phyloP scores from a whole-genome alignment of 2,329 filamentous ascomycete species.

The Colletotrichum orchidophilum region DNA sequence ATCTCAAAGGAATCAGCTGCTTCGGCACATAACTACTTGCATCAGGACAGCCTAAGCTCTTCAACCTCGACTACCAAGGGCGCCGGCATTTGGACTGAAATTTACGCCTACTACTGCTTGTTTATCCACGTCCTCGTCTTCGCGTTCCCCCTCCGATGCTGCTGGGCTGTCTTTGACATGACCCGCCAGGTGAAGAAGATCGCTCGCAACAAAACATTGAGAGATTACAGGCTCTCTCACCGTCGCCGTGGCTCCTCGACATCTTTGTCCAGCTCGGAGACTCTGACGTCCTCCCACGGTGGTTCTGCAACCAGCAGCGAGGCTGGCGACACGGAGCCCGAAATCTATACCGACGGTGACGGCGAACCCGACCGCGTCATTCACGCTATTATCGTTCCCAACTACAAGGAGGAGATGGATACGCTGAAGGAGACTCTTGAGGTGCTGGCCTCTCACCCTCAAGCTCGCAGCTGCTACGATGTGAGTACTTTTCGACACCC shows the following conservation, averaged over 20 bases:
- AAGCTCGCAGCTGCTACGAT: slow-evolving; percentile 72
- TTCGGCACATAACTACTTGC: slow-evolving; percentile 53
- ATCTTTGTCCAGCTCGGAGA: slow-evolving; percentile 66
- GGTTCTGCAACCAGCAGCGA: slow-evolving; percentile 60
- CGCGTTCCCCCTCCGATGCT: slow-evolving; percentile 69
- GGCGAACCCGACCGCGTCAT: slow-evolving; percentile 58
- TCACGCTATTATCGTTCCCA: slow-evolving; percentile 76
- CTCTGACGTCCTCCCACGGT: slow-evolving; percentile 57
- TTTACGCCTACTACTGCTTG: slow-evolving; percentile 73
- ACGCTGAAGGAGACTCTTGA: slow-evolving; percentile 74
- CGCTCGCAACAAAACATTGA: slow-evolving; percentile 54
- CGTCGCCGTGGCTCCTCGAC: slow-evolving; percentile 62
- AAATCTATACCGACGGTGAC: slow-evolving; percentile 56
- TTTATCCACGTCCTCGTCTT: slow-evolving; percentile 72
- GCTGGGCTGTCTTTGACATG: slow-evolving; percentile 68
- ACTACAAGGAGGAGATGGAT: slow-evolving; percentile 78
- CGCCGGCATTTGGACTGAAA: slow-evolving; percentile 58
- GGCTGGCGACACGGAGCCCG: slow-evolving; percentile 59
- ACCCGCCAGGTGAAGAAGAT: slow-evolving; percentile 59
- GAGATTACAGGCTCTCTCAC: slow-evolving; percentile 56
- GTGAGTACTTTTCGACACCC: slow-evolving; percentile 56
- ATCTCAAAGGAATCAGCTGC: slow-evolving; percentile 59
- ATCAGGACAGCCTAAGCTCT: slow-evolving; percentile 48
- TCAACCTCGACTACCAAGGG: slow-evolving; percentile 46
- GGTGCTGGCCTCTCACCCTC: slow-evolving; percentile 73